These are phyloP conservation scores for Corinectria fuckeliana DNA, from an alignment of 2,329 filamentous ascomycete genomes.

Conservation along the genomic window DNA sequence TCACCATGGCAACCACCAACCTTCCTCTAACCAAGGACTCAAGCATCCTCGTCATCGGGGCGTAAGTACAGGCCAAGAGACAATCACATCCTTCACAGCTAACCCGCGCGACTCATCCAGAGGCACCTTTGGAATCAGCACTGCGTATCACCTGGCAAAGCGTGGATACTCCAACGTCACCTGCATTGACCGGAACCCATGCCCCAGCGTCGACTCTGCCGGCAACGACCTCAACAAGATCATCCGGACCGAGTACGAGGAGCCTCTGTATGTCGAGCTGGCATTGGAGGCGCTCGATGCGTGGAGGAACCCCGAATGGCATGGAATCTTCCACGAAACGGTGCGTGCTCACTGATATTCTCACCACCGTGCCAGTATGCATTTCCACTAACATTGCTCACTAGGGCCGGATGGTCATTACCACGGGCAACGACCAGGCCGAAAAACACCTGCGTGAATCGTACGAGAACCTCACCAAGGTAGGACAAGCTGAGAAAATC, in stretches of 20 bases:
- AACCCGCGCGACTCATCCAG: not conserved
- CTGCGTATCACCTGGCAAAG: slow-evolving; percentile 12
- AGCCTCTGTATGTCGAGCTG: slow-evolving; percentile 14
- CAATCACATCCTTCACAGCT: not conserved
- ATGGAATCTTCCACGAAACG: slow-evolving; percentile 22
- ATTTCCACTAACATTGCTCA: not conserved
- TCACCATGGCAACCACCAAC: not conserved
- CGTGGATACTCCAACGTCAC: slow-evolving; percentile 25
- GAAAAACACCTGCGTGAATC: slow-evolving; percentile 12
- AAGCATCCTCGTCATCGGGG: slow-evolving; percentile 17
- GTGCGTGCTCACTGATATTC: not conserved
- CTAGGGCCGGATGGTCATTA: slow-evolving; percentile 19
- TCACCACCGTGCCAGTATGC: not conserved
- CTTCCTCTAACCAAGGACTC: not conserved
- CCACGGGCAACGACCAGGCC: slow-evolving; percentile 9
- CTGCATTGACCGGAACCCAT: slow-evolving; percentile 28
- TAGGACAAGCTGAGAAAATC: slow-evolving; percentile 2
- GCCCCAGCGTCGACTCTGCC: slow-evolving; percentile 27
- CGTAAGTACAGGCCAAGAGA: not conserved
- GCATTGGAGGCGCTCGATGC: slow-evolving; percentile 17
- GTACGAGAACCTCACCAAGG: slow-evolving; percentile 10
- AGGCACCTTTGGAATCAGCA: slow-evolving; percentile 19
- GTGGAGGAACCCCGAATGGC: slow-evolving; percentile 20
- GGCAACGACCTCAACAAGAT: slow-evolving; percentile 30
- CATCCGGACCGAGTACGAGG: slow-evolving; percentile 19